These are phyloP conservation scores for Malassezia sympodialis DNA, from an alignment of 1,284 basidiomycete species.

Conservation along the genomic window DNA sequence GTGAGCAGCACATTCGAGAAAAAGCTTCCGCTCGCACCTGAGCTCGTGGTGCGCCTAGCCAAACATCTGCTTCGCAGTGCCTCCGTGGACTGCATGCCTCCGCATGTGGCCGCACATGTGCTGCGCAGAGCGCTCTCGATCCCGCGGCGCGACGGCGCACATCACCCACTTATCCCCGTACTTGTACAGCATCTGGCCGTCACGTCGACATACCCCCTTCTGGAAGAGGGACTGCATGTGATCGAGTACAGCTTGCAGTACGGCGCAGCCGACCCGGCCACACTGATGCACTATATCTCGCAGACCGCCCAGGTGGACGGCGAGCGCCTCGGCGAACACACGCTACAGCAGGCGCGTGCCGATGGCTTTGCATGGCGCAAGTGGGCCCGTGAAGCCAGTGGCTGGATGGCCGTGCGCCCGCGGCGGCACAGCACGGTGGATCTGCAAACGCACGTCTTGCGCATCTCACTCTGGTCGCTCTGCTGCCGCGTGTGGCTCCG, in stretches of 20 bases:
- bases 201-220: constrained; percentile 2
- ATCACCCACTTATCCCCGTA: not conserved
- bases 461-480: constrained; percentile 16
- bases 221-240: constrained; percentile 13
- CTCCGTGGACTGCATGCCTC: not conserved
- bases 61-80: not conserved
- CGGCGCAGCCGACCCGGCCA: not conserved
- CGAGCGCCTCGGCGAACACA: constrained; percentile 11
- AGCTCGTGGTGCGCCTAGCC: not conserved
- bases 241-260: constrained; percentile 8
- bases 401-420: not conserved
- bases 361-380: constrained; percentile 12
- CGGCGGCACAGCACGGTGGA: not conserved
- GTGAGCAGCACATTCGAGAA: not conserved
- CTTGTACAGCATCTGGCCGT: constrained; percentile 1
- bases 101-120: constrained; percentile 1
- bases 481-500: constrained; percentile 17
- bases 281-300: constrained; percentile 5
- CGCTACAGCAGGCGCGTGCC: constrained; percentile 12
- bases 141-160: not conserved
- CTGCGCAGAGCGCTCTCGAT: constrained; percentile 1
- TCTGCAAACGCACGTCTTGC: not conserved
- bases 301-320: constrained; percentile 5
- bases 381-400: constrained; percentile 3
- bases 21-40: constrained; percentile 1